Base-by-base conservation (phyloP, 495 filamentous ascomycete species). In the Xylaria grammica region DNA sequence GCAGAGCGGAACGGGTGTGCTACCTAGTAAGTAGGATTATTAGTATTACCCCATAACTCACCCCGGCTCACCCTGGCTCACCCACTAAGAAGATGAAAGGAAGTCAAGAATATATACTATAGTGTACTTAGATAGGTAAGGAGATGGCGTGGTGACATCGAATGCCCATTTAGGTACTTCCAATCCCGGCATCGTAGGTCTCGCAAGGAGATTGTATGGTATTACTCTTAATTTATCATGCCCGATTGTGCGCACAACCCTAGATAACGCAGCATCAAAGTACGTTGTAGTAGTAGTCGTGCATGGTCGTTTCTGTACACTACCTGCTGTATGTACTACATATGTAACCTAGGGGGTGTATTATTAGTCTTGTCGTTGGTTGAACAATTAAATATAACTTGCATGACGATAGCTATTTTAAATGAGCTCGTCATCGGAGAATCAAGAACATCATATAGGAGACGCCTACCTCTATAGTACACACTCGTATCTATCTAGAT, bases 191-290 rank as follows among this genome's bases (percentile, higher is more conserved):
- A n/a, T 22, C 11, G 15, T 27, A 36, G 22, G 19, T 46, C 27
- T 20, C 55, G 29, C 42, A 59, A 46, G 26, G 17, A 30, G 24
- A 10, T 30, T 57, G 54, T 38, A 57, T 57, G n/a, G n/a, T 30
- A 19, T 32, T 57, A 30, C 6, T 6, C n/a, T 54, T 42, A 30
- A 45, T 45, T 27, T 36, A 42, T 24, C 50, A 51, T 60, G 44
- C 57, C 57, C 57, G 44, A 58, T 58, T 59, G 42, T 9, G 54
- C 15, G 29, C 29, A 40, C 1, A 26, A 15, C 15, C 52, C 38
- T 22, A 27, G 36, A 44, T 57, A 40, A 57, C 17, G 40, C 40
- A 42, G 17, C 15, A 42, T 42, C 13, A 42, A 42, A 9, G 40
- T 7, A n/a, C n/a, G n/a, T n/a, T n/a, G n/a, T n/a, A n/a, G n/a